These are phyloP conservation scores for Schizosaccharomyces japonicus DNA, from an alignment of 805 yeast genomes.

Conservation along the genomic window DNA sequence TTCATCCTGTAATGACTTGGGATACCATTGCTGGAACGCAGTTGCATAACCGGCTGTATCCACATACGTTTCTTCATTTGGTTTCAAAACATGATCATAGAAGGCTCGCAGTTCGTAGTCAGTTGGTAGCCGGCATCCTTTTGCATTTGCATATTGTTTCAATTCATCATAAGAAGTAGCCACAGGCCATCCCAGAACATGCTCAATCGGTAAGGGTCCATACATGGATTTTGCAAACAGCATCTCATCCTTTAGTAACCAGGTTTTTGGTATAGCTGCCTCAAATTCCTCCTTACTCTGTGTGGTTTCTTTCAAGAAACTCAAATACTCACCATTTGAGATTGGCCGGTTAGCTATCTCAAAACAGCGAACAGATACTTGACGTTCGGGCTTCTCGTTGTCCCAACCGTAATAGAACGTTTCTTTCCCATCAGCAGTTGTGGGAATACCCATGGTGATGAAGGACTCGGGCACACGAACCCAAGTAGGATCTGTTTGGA, in stretches of 20 bases:
- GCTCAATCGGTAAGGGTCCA: constrained; percentile 4
- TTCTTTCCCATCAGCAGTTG: neutral
- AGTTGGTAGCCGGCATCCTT: constrained; percentile 10
- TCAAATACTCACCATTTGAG: constrained; percentile 9
- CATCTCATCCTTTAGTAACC: constrained; percentile 7
- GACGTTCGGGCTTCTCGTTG: constrained; percentile 11
- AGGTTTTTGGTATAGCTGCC: constrained; percentile 7
- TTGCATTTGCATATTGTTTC: constrained; percentile 7
- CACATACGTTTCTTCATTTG: neutral
- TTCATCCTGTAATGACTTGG: constrained; percentile 1
- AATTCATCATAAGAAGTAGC: constrained; percentile 10
- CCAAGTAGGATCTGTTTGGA: neutral
- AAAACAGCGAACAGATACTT: constrained; percentile 1
- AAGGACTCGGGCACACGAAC: neutral
- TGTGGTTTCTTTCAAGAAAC: constrained; percentile 4
- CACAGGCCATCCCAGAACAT: constrained; percentile 10
- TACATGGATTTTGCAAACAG: constrained; percentile 10
- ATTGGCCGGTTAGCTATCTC: constrained; percentile 8
- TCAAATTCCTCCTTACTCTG: neutral
- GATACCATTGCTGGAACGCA: constrained; percentile 12
- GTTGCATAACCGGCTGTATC: neutral
- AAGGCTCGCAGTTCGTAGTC: constrained; percentile 10
- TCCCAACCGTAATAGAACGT: constrained; percentile 9
- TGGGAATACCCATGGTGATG: neutral
- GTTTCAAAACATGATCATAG: constrained; percentile 7